Conservation (phyloP, 495 filamentous ascomycete genomes). For the Penicillium bialowiezense region DNA sequence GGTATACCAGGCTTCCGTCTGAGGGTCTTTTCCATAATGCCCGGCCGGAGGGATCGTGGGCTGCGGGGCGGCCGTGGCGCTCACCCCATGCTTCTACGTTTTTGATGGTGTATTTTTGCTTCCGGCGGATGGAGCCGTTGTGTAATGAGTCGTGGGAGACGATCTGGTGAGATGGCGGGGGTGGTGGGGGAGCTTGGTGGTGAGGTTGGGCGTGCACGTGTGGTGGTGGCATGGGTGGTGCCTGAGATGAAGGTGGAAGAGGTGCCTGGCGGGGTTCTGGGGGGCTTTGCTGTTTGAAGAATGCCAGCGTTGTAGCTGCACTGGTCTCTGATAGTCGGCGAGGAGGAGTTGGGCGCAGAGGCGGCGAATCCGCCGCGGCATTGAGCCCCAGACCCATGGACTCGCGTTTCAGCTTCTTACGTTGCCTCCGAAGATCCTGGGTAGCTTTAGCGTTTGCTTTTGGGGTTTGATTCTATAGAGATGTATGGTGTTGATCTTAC, state of each 20-base stretch:
- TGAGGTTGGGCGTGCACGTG: slow-evolving; percentile 26
- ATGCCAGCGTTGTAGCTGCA: slow-evolving; percentile 50
- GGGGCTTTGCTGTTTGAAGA: slow-evolving; percentile 49
- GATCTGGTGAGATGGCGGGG: slow-evolving; percentile 20
- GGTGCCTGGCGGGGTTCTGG: slow-evolving; percentile 42
- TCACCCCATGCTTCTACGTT: slow-evolving; percentile 51
- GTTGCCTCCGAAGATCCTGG: slow-evolving; percentile 46
- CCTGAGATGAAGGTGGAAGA: slow-evolving; percentile 32
- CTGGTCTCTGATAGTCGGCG: slow-evolving; percentile 48
- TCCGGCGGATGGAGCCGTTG: slow-evolving; percentile 37
- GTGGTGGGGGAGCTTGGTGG: slow-evolving; percentile 7
- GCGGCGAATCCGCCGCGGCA: slow-evolving; percentile 39
- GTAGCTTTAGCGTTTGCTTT: slow-evolving; percentile 5
- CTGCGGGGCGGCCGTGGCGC: slow-evolving; percentile 44
- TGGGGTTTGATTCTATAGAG: neutral
- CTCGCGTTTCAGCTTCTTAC: slow-evolving; percentile 46
- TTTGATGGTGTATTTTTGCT: slow-evolving; percentile 52
- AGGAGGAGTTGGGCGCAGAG: slow-evolving; percentile 40
- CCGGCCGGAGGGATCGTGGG: slow-evolving; percentile 44
- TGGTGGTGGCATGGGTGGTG: slow-evolving; percentile 21
- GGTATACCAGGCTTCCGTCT: slow-evolving; percentile 45
- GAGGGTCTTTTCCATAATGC: slow-evolving; percentile 48
- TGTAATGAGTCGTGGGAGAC: slow-evolving; percentile 29
- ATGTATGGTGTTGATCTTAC: too few species aligned
- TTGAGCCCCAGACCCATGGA: slow-evolving; percentile 45